A percentile compares a stretch with the other conserved stretches of the same genome.
These are phyloP conservation scores for Nelumbo lutea DNA, from an alignment of 164 flowering plant species.

Conservation along the genomic window DNA sequence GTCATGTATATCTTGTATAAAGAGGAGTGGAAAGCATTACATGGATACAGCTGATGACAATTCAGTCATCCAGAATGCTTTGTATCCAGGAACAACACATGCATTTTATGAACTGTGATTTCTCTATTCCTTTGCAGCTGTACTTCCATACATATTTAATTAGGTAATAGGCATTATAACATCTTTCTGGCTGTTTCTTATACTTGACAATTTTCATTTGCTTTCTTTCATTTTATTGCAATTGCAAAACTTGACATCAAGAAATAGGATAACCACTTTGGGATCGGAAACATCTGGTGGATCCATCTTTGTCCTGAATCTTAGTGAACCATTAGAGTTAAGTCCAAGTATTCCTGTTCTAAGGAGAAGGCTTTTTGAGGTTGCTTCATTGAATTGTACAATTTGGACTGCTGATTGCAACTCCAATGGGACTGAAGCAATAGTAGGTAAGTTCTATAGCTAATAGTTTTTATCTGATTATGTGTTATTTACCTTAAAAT, in stretches of 20 bases:
- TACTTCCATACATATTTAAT: neutral
- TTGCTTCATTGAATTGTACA: slow-evolving; percentile 53
- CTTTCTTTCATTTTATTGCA: slow-evolving; percentile 8
- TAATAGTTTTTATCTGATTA: neutral
- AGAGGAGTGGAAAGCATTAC: slow-evolving; percentile 26
- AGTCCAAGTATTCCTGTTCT: slow-evolving; percentile 11
- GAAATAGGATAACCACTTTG: slow-evolving; percentile 63
- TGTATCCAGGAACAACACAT: slow-evolving; percentile 59
- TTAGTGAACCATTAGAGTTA: slow-evolving; percentile 43
- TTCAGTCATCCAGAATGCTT: slow-evolving; percentile 26
- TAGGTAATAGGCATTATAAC: neutral
- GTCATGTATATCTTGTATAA: slow-evolving; percentile 61
- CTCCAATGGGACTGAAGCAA: slow-evolving; percentile 38
- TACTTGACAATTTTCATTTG: neutral
- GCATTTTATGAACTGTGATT: neutral
- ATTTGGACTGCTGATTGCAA: slow-evolving; percentile 81
- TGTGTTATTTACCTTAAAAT: neutral
- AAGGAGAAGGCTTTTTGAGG: slow-evolving; percentile 21
- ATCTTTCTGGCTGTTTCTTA: neutral
- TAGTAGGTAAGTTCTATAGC: slow-evolving; percentile 48
- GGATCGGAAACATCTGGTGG: slow-evolving; percentile 72
- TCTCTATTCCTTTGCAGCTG: neutral
- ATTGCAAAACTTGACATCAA: slow-evolving; percentile 41
- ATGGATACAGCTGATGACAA: slow-evolving; percentile 19
- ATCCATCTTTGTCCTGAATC: slow-evolving; percentile 44